Evolutionary conservation across 768 basidiomycete species (phyloP).

Genomic region (Russula foetens): DNA sequence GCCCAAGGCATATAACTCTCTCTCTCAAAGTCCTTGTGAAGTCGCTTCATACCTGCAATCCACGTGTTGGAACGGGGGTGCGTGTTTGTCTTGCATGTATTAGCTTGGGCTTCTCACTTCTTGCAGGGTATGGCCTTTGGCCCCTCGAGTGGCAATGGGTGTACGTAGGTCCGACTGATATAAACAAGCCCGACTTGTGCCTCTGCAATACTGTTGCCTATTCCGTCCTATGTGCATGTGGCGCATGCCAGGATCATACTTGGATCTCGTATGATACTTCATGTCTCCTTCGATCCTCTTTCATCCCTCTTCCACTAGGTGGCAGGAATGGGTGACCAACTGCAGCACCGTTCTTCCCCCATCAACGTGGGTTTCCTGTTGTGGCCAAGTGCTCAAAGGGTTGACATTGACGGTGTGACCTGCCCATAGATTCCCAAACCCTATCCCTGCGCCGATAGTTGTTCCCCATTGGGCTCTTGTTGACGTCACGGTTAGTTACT

Average conservation of each 20-base stretch:
- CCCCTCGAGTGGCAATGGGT: not conserved
- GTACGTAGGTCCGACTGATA: not conserved
- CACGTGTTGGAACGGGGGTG: not conserved
- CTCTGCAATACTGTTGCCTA: not conserved
- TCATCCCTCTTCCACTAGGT: not conserved
- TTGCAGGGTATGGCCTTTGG: not conserved
- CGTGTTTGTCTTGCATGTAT: not conserved
- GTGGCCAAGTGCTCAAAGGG: not conserved
- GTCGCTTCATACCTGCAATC: not conserved
- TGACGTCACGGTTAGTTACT: not conserved
- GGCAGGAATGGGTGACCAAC: not conserved
- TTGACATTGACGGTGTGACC: not conserved
- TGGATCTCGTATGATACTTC: not conserved
- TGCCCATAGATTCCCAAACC: not conserved
- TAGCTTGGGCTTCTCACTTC: not conserved
- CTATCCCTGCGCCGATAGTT: not conserved
- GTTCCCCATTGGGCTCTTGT: slow-evolving; percentile 2
- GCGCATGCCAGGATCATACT: not conserved
- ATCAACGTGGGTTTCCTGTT: not conserved
- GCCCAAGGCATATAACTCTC: slow-evolving; percentile 3
- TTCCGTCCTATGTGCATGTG: slow-evolving; percentile 10
- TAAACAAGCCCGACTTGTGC: not conserved
- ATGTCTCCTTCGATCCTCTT: not conserved
- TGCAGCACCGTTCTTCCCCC: not conserved
- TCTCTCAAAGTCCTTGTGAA: no score